Base-by-base conservation (phyloP, 352 stramenopile species). In the Thraustochytrium striatum region DNA sequence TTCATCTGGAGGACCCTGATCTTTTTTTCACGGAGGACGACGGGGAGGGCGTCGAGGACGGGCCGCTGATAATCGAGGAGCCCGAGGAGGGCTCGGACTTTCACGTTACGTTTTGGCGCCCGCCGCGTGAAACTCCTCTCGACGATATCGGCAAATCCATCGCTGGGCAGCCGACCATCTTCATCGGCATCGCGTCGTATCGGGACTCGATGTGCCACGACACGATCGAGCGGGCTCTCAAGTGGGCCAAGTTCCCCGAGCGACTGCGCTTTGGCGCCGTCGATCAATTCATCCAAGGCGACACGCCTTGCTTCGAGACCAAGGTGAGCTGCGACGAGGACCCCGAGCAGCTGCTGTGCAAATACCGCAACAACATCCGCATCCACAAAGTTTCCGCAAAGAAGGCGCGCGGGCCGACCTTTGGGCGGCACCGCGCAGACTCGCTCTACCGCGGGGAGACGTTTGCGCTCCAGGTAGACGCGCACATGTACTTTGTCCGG, bases 131-230 rank as follows among this genome's bases (percentile, higher is more conserved):
- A 70, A 25, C 35, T 70, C 3, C 44, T 3, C 32, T 75, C 9
- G 65, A 75, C 36, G 52, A 25, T 28, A 38, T 75, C 0, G 65
- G 52, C 8, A 70, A 0, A 13, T 62, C 38, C 25, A 43, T 55
- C 5, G 30, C 58, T 32, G 65, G 41, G 0, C 39, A 79, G 21
- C 52, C 41, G 21, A 78, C 75, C 11, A 82, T 82, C 39, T 82
- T 82, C 28, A 53, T 82, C n/a, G 75, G 70, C 21, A 82, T 73
- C 38, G 75, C 75, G 30, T 82, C 75, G 55, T 82, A 82, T 52
- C 61, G 75, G 2, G 75, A 82, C 65, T 62, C 43, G 30, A 73
- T 79, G 47, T 72, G 70, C 47, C 38, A 35, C 3, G 70, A 72
- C 21, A 82, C 75, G 21, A 53, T 82, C 41, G 75, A 72, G 69